Base-by-base conservation (phyloP, 805 yeast genomes). In the Pichia sporocuriosa region DNA sequence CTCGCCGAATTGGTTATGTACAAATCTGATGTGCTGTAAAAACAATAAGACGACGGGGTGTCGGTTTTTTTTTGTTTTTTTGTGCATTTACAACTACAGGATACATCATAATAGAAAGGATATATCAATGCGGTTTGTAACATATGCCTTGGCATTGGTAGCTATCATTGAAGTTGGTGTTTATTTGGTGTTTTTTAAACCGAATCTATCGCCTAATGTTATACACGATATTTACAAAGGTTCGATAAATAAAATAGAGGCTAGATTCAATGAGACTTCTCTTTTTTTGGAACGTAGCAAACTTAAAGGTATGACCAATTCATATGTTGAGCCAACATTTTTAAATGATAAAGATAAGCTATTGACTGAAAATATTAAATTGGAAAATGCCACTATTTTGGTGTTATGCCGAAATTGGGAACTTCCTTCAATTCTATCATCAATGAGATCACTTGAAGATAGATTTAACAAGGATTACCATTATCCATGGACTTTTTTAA, bases 391-490 rank as follows among this genome's bases (percentile, higher is more conserved):
- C 4, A 82, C 95, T 0, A 59, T 89, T 22, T 72, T 89, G 42
- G 88, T 89, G 95, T 72, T 89, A 22, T 95, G 84, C 30, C 68
- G 97, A 42, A 88, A 88, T 58, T 69, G 73, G 65, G 97, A 88
- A 59, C 61, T 88, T 10, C 68, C 72, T 10, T 88, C 82, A 1
- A 95, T 93, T 0, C 60, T 88, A 34, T 57, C 62, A 33, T 76
- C 95, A 17, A 87, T 88, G 75, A 70, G 95, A 54, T 76, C 84
- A 8, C 60, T 84, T 35, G 90, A 84, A 61, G 90, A 83, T 58
- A 64, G 87, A 43, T 84, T 84, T 63, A 84, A 84, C 60, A 63
- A 58, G 35, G 68, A 77, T 39, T 83, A 69, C 58, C 69, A 77
- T 42, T 84, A 84, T 54, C 82, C 84, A 37, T 84, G 89, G 88